Evolutionary conservation across 2,329 filamentous ascomycete species (phyloP), one percentile per base, ranked within the genome.

Genomic region (Ophiostoma quercus): DNA sequence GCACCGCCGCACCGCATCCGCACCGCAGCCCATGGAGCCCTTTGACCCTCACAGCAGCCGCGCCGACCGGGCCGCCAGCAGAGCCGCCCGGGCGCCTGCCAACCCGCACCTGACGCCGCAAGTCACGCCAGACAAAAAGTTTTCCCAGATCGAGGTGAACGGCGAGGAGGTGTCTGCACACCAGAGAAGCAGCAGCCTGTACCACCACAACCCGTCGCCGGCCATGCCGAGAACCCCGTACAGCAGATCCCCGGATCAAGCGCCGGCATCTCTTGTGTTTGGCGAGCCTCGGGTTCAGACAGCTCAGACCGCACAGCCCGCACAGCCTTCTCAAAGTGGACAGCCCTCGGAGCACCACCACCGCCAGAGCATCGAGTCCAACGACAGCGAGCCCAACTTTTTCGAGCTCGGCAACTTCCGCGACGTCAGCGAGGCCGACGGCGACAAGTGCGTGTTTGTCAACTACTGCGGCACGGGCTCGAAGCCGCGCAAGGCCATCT

Each of bases 401-500:
- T 3, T 19, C 14, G 8, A 32, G 11, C 22, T 67, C n/a, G 16
- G 39, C 19, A 7, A 63, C 54, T 32, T 43, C 8, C 9, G 54
- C 11, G 22, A 22, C 9, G 51, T 57, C 51, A 22, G 12, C n/a
- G 51, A 57, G 51, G n/a, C 51, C 14, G 57, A 62, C 57, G 25
- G 25, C 22, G 25, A 62, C 34, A 39, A 14, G 32, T 89, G 87
- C 75, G 84, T 87, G 80, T 87, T 84, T 73, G 82, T 84, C 19
- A 77, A 81, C 1, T 80, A 85, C 71, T 90, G 88, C 75, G 82
- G 85, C 65, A 89, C 86, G 0, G 83, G 83, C 3, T 87, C 86
- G 5, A 83, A 86, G 69, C 84, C 84, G 32, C 87, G 92, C 66
- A 94, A 94, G 79, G 88, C 90, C 5, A 90, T 94, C 71, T 92